Percentiles rank a stretch among this genome's conserved stretches.
These are phyloP conservation scores for Starmerella geochares DNA, from an alignment of 805 yeast genomes.

Conservation along the genomic window DNA sequence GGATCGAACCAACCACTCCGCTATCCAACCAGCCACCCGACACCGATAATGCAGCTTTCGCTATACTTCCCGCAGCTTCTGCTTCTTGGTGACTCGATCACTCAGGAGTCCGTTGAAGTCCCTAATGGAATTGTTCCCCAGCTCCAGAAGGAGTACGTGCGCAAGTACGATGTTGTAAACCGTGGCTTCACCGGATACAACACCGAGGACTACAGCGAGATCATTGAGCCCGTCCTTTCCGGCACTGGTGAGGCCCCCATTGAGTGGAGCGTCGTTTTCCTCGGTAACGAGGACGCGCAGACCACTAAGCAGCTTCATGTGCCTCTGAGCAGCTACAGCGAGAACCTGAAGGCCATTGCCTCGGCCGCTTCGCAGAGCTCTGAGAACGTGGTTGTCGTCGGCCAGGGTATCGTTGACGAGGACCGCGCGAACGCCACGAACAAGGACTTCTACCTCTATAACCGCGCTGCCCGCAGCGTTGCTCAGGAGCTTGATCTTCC, in stretches of 20 bases:
- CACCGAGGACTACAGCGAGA: conserved; percentile 41
- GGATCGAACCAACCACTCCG: conserved; percentile 1
- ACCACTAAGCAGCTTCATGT: conserved; percentile 40
- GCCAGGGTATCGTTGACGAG: conserved; percentile 16
- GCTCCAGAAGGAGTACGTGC: conserved; percentile 38
- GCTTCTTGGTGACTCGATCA: conserved; percentile 63
- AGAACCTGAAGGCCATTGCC: conserved; percentile 43
- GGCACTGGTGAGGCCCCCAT: conserved; percentile 32
- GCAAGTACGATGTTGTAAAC: conserved; percentile 57
- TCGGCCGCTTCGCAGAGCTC: conserved; percentile 14
- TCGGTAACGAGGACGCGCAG: conserved; percentile 70
- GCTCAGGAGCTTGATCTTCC: conserved; percentile 44
- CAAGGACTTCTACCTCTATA: conserved; percentile 34
- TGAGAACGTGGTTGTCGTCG: conserved; percentile 11
- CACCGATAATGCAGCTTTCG: neutral
- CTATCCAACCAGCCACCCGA: neutral
- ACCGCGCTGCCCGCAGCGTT: conserved; percentile 40
- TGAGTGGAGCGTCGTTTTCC: conserved; percentile 47
- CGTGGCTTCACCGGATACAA: conserved; percentile 76
- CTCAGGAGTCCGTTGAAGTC: conserved; percentile 43
- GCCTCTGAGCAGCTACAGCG: conserved; percentile 39
- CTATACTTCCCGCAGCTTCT: conserved; percentile 34
- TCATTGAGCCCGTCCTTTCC: conserved; percentile 39
- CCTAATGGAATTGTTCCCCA: conserved; percentile 43
- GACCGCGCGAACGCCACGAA: conserved; percentile 13